Base-by-base conservation (phyloP, 768 basidiomycete species). In the Phlebiopsis flavidoalba region DNA sequence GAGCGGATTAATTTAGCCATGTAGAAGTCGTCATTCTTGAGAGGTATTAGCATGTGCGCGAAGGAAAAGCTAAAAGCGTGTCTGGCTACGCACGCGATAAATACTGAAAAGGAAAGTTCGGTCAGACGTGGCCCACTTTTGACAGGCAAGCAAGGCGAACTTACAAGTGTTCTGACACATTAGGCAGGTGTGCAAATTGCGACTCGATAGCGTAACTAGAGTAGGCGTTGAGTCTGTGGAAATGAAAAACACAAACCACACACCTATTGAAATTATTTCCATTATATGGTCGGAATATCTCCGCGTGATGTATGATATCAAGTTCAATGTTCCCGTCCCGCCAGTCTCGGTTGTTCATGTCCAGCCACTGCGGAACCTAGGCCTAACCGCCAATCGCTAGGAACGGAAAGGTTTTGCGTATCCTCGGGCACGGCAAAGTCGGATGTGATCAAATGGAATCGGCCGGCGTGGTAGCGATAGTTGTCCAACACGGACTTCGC, bases 21-120 rank as follows among this genome's bases (percentile, higher is more conserved):
- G 65, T 74, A 79, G 57, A 76, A 74, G 64, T 79, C 78, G 64
- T 79, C 77, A 61, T 79, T 79, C 67, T 74, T 60, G 12, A 22
- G 2, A 46, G 48, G 22, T 31, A 50, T 61, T 15, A 56, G 31
- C 31, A 1, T n/a, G n/a, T 40, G 21, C 22, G 26, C 19, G 15
- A 22, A 22, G 8, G 22, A 5, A 26, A 26, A 35, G 46, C 40
- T 57, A 47, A 31, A 31, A 31, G 35, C 26, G 22, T 8, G 15
- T 10, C 12, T 15, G 1, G n/a, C 26, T 10, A 51, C 68, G 33
- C 11, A 70, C 69, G 64, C 68, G 61, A 56, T 70, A 70, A 51
- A 70, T 56, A 60, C 69, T 70, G 21, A 56, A 21, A 35, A 12
- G 22, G 40, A 8, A 17, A 17, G 15, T 31, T n/a, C 51, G 35